Percentiles rank a stretch among this genome's conserved stretches.
These are phyloP conservation scores for Chamaenerion angustifolium DNA, from an alignment of 345 rosid species.

Conservation along the genomic window DNA sequence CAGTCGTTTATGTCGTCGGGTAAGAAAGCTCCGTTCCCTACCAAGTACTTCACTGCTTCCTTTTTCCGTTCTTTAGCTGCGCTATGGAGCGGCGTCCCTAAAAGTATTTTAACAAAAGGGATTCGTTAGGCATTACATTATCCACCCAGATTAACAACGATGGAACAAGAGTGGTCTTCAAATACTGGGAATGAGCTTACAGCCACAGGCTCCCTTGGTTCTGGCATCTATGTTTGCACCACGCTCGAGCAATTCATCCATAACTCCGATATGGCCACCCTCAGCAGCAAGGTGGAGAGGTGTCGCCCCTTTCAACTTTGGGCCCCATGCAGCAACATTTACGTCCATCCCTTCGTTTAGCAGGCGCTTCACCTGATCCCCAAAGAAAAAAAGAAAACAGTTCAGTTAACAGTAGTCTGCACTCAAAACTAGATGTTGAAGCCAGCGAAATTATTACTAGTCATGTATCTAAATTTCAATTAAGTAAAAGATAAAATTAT, in stretches of 20 bases:
- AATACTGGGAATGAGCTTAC: constrained; percentile 18
- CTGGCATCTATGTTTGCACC: constrained; percentile 95
- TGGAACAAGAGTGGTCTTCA: too few species aligned
- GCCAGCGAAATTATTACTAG: too few species aligned
- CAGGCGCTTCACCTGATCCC: constrained; percentile 44
- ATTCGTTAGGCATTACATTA: too few species aligned
- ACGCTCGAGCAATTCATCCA: constrained; percentile 85
- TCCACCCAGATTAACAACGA: too few species aligned
- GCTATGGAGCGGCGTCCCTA: constrained; percentile 91
- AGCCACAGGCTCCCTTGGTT: constrained; percentile 88
- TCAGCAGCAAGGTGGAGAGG: constrained; percentile 98
- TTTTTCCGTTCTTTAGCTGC: constrained; percentile 83
- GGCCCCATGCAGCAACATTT: constrained; percentile 76
- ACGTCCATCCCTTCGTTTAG: constrained; percentile 79
- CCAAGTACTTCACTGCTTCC: constrained; percentile 70
- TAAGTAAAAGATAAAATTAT: too few species aligned
- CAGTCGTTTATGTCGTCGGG: constrained; percentile 73
- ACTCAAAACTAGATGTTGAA: too few species aligned
- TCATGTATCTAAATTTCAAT: too few species aligned
- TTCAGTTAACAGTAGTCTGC: too few species aligned
- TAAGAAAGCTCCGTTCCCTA: constrained; percentile 83
- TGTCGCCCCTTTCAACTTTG: constrained; percentile 73
- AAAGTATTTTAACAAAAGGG: neutral
- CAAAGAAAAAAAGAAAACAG: too few species aligned
- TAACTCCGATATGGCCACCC: constrained; percentile 82